Percentiles rank a stretch among this genome's conserved stretches.
phyloP scores from a whole-genome alignment of 1,284 basidiomycete genomes.

The Papiliotrema fonsecae region DNA sequence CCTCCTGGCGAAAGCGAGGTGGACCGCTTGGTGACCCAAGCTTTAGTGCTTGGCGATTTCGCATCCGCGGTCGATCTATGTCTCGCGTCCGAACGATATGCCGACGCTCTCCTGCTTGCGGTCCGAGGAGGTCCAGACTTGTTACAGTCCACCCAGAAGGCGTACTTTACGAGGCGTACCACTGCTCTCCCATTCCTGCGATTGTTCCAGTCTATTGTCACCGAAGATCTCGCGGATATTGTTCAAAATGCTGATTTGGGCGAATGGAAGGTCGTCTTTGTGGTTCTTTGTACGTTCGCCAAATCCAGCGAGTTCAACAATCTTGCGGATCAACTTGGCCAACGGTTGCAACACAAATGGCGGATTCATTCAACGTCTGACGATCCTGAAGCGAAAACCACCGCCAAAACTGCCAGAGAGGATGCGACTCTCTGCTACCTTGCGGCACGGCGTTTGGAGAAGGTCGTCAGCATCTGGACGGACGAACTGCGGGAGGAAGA shows the following conservation, averaged over 20 bases:
- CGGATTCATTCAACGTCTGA: conserved; percentile 56
- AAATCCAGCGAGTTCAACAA: conserved; percentile 75
- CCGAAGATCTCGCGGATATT: conserved; percentile 84
- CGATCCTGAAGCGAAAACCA: conserved; percentile 46
- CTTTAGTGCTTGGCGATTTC: conserved; percentile 92
- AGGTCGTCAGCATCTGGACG: conserved; percentile 85
- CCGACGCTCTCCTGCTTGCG: conserved; percentile 90
- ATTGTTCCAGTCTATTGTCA: conserved; percentile 91
- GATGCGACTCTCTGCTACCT: conserved; percentile 90
- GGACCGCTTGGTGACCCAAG: conserved; percentile 84
- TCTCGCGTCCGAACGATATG: conserved; percentile 81
- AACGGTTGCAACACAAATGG: conserved; percentile 80
- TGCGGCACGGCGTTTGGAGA: conserved; percentile 82
- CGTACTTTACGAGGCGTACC: conserved; percentile 83
- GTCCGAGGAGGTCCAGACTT: conserved; percentile 86
- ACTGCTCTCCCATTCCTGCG: conserved; percentile 80
- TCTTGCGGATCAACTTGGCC: conserved; percentile 86
- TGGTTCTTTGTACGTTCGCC: conserved; percentile 94
- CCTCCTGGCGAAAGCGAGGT: conserved; percentile 81
- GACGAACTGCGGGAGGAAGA: conserved; percentile 90
- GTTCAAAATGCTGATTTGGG: conserved; percentile 91
- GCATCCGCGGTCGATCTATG: conserved; percentile 87
- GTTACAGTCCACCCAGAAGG: conserved; percentile 83
- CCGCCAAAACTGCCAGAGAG: conserved; percentile 65
- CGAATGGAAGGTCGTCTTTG: conserved; percentile 97